Base-by-base conservation (phyloP, 2,329 filamentous ascomycete genomes). In the Fusarium drepaniforme region DNA sequence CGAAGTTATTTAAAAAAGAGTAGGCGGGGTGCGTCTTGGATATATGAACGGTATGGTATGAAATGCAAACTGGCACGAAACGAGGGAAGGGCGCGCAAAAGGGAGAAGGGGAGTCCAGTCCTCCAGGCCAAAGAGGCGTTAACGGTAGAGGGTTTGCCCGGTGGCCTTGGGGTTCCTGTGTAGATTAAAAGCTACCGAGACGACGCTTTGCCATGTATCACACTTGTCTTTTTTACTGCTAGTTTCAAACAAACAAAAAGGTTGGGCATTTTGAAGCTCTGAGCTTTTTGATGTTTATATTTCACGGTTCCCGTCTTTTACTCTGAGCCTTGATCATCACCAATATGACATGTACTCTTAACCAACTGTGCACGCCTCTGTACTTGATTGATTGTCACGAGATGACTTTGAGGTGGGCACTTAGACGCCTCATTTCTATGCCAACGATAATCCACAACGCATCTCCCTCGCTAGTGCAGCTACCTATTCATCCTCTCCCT, bases 141-240 rank as follows among this genome's bases (percentile, higher is more conserved):
- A 72, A 77, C 62, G 76, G 77, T 75, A 73, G 75, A 79, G 56
- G 72, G 70, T 75, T 79, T 23, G 69, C 70, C 74, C 74, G 49
- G 67, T 68, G 74, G 74, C 70, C 76, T 78, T 77, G 63, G 70
- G 65, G 49, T 53, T 69, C 72, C 74, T 74, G 73, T 79, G 78
- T 79, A 76, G 68, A 75, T 56, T 56, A 76, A 77, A 78, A 70
- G 70, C 76, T 77, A 72, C 71, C 76, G 69, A 75, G 75, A 76
- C 70, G 74, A 78, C 76, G 69, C 76, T 79, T 67, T 77, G 74
- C 70, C 77, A 79, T 80, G 78, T 80, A 80, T 75, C 78, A 79
- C 71, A 71, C 64, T 73, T 56, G 74, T 75, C 74, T 71, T 62
- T 66, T 61, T 76, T 73, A 76, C 74, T 60, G 49, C 66, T 73